phyloP scores from a whole-genome alignment of 345 rosid species.

The Excoecaria cochinchinensis region DNA sequence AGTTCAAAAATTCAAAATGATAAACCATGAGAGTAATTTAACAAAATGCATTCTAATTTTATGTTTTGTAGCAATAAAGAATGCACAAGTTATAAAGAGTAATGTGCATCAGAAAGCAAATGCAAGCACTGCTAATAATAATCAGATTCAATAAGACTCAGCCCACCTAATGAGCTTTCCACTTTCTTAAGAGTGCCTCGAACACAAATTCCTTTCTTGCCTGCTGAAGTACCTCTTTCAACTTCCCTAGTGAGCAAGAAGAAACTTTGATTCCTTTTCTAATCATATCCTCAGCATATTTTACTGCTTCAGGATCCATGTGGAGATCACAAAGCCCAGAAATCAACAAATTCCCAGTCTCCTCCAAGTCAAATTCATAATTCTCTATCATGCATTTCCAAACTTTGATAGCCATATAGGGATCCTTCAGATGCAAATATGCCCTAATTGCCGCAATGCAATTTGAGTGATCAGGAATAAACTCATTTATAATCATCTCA shows the following conservation, averaged over 20 bases:
- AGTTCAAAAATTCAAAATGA: background rate
- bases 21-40: background rate
- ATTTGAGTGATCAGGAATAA: conserved; percentile 33
- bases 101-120: background rate
- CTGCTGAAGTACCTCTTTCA: conserved; percentile 41
- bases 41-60: background rate
- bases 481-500: conserved; percentile 59
- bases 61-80: background rate
- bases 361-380: conserved; percentile 44
- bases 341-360: conserved; percentile 49
- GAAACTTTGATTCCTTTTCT: conserved; percentile 49
- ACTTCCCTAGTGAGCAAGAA: conserved; percentile 40
- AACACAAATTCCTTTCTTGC: conserved; percentile 35
- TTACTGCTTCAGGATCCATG: conserved; percentile 60
- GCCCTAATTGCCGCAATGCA: conserved; percentile 41
- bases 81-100: background rate
- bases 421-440: conserved; percentile 36
- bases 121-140: background rate
- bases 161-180: conserved; percentile 30
- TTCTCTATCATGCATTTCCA: conserved; percentile 58
- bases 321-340: conserved; percentile 42
- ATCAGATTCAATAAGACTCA: background rate
- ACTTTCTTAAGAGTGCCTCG: conserved; percentile 47
- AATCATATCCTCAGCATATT: conserved; percentile 53
- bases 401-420: conserved; percentile 41